Evolutionary conservation across 345 rosid species (phyloP), one percentile per base, ranked within the genome.

Genomic region (Rhodamnia argentea): DNA sequence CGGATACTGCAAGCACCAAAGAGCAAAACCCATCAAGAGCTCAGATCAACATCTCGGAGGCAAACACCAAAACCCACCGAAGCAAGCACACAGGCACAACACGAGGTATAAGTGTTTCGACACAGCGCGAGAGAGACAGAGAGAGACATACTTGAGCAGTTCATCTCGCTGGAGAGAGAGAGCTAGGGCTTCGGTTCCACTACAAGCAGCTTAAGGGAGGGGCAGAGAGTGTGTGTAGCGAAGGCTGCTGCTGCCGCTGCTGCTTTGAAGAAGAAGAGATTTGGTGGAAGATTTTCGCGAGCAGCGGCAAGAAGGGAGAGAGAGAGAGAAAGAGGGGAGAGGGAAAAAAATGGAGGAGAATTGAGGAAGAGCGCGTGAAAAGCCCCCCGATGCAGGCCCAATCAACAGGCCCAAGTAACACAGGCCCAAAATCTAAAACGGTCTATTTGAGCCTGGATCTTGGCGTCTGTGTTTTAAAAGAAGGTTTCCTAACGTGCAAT

Each of bases 61-160:
- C 47, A 26, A 37, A 20, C 18, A 74, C 51, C 76, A 10, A 74
- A 22, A 16, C 51, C 47, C 12, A 64, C 64, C 32, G 47, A 20
- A 37, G 50, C 37, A 47, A 51, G 86, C 18, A 6, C 8, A 26
- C 52, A 27, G 56, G 20, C 13, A 11, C 55, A n/a, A 20, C 47
- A 52, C 52, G 23, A 29, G 47, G 52, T 2, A 81, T 9, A 54
- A 13, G 32, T 12, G 24, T 37, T 84, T 32, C 75, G 40, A 83
- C 16, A 26, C 32, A 55, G 6, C 82, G 82, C 58, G 44, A 60
- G 84, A 87, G 40, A 37, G 57, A 78, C 85, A 76, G 62, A 37
- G 57, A 78, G 86, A 76, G 62, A 70, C 87, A 88, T 90, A 95
- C 99, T 95, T 88, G 96, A 90, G 87, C 99, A 95, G 90, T 95